phyloP scores from a whole-genome alignment of 1,284 basidiomycete genomes.

The Puccinia polysora region DNA sequence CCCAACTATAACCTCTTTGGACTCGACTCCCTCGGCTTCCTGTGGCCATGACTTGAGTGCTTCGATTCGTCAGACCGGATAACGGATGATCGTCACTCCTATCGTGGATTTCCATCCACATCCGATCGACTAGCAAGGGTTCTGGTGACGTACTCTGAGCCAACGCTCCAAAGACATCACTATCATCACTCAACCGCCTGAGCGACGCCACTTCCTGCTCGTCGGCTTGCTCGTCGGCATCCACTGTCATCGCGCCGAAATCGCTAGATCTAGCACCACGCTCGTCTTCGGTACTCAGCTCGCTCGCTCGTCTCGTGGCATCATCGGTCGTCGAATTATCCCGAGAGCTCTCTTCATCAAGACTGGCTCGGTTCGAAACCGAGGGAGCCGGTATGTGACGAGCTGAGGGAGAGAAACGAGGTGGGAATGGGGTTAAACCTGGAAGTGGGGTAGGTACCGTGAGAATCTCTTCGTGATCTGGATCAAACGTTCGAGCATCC shows the following conservation, averaged over 20 bases:
- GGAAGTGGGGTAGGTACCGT: conserved; percentile 28
- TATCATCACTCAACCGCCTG: neutral
- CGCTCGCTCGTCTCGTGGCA: no score
- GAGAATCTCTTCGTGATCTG: conserved; percentile 37
- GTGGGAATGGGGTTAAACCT: conserved; percentile 15
- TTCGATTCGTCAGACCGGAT: neutral
- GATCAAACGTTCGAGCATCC: conserved; percentile 42
- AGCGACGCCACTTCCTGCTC: no score
- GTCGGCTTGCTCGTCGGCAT: no score
- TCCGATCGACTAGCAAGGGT: neutral
- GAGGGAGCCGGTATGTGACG: neutral
- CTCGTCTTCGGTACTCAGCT: no score
- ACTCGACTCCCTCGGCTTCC: neutral
- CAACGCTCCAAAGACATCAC: conserved; percentile 7
- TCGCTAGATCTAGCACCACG: no score
- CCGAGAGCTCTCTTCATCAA: no score
- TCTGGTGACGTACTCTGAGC: conserved; percentile 5
- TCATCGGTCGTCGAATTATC: no score
- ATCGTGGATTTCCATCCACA: conserved; percentile 11
- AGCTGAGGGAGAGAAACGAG: neutral
- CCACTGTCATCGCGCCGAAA: no score
- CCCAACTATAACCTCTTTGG: conserved; percentile 12
- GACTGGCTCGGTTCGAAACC: neutral
- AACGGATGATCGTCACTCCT: neutral
- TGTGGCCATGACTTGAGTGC: neutral